phyloP scores from a whole-genome alignment of 805 yeast genomes.

The Candida maesae region DNA sequence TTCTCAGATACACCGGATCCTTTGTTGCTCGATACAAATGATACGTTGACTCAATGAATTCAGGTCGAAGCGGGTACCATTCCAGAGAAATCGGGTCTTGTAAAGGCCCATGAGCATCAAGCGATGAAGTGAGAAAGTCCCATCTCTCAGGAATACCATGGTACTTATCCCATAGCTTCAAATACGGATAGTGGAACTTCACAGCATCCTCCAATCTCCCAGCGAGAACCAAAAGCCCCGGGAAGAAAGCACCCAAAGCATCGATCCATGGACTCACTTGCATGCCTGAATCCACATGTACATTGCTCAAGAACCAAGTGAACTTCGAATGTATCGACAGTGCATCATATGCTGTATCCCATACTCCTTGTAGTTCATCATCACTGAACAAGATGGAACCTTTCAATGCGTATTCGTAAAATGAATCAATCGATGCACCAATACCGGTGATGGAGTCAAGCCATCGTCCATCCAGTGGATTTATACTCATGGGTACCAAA shows the following conservation, averaged over 20 bases:
- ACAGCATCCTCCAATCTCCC: conserved; percentile 72
- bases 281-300: conserved; percentile 50
- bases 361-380: conserved; percentile 45
- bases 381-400: conserved; percentile 71
- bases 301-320: conserved; percentile 53
- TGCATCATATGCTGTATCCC: conserved; percentile 58
- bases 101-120: conserved; percentile 2
- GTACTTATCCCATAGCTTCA: conserved; percentile 76
- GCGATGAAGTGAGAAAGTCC: conserved; percentile 37
- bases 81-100: conserved; percentile 52
- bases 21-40: conserved; percentile 76
- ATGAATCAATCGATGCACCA: conserved; percentile 91
- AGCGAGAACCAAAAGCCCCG: conserved; percentile 75
- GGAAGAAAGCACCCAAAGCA: conserved; percentile 81
- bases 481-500: conserved; percentile 74
- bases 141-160: conserved; percentile 90
- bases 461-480: conserved; percentile 54
- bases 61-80: conserved; percentile 94
- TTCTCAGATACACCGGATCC: conserved; percentile 77
- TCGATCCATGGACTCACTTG: conserved; percentile 71
- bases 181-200: conserved; percentile 52
- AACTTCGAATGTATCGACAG: conserved; percentile 48
- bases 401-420: conserved; percentile 84
- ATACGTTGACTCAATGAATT: conserved; percentile 85
- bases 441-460: conserved; percentile 64